These are phyloP conservation scores for Metschnikowia lachancei DNA, from an alignment of 805 yeast genomes.

Conservation along the genomic window DNA sequence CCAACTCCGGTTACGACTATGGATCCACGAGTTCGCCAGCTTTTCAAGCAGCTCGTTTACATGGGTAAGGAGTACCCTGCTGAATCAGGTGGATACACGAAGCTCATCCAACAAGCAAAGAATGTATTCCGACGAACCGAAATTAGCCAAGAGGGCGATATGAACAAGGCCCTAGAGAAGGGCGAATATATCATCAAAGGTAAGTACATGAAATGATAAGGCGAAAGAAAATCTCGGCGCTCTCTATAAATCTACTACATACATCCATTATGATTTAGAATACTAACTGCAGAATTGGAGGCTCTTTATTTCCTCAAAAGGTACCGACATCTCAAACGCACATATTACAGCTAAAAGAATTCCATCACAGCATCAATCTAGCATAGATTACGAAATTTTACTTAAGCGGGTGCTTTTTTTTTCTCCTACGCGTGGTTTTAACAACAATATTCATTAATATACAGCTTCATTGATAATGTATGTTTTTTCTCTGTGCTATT, in stretches of 20 bases:
- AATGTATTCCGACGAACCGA: conserved; percentile 19
- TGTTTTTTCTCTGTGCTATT: neutral
- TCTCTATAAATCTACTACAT: neutral
- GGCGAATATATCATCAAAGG: conserved; percentile 32
- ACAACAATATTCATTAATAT: neutral
- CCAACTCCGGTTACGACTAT: neutral
- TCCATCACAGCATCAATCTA: neutral
- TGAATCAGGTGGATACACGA: conserved; percentile 29
- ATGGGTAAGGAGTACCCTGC: conserved; percentile 39
- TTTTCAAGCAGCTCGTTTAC: conserved; percentile 27
- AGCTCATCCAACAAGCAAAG: conserved; percentile 24
- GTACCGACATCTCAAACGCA: conserved; percentile 35
- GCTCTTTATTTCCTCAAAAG: conserved; percentile 30
- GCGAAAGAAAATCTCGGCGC: too few relatives aligned
- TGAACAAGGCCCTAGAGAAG: conserved; percentile 25
- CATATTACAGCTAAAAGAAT: conserved; percentile 24
- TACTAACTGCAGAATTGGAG: conserved; percentile 30
- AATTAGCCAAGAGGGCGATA: conserved; percentile 16
- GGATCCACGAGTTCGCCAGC: conserved; percentile 18
- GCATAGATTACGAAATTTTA: too few relatives aligned
- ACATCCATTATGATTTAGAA: too few relatives aligned
- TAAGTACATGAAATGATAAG: conserved; percentile 11
- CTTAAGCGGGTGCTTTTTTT: neutral
- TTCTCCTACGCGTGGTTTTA: neutral
- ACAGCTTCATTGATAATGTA: conserved; percentile 2